A percentile compares a stretch with the other conserved stretches of the same genome.
Evolutionary conservation across 768 basidiomycete species (phyloP).

Genomic region (Collybia mongolica): DNA sequence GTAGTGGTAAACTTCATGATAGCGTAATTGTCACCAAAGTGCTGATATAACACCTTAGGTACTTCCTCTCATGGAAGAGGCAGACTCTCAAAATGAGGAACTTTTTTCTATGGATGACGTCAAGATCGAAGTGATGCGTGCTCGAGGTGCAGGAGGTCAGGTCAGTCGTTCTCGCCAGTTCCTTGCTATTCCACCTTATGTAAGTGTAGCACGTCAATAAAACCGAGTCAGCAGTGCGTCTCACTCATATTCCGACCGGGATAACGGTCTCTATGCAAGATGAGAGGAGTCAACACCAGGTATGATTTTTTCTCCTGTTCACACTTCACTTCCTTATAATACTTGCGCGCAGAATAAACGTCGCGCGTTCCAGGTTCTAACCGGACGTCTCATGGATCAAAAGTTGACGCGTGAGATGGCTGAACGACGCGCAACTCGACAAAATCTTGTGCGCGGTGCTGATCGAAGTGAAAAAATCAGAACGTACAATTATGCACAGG

Average conservation of each 20-base stretch:
- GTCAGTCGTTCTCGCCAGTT: conserved; percentile 34
- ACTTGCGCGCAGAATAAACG: conserved; percentile 67
- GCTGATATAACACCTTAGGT: conserved; percentile 50
- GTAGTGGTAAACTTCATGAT: conserved; percentile 60
- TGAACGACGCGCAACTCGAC: conserved; percentile 65
- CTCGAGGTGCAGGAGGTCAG: conserved; percentile 96
- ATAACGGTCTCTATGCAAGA: conserved; percentile 98
- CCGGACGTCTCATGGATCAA: conserved; percentile 80
- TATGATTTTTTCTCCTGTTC: conserved; percentile 24
- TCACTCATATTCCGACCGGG: conserved; percentile 91
- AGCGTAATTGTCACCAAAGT: background rate
- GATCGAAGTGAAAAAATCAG: conserved; percentile 94
- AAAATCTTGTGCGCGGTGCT: conserved; percentile 73
- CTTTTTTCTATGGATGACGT: conserved; percentile 85
- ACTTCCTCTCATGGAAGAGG: conserved; percentile 74
- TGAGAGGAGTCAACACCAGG: conserved; percentile 93
- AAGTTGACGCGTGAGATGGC: conserved; percentile 72
- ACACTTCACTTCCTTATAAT: background rate
- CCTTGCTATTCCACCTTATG: background rate
- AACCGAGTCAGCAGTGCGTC: conserved; percentile 95
- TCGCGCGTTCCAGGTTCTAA: conserved; percentile 90
- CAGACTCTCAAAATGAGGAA: conserved; percentile 55
- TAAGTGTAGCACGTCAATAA: conserved; percentile 86
- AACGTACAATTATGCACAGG: conserved; percentile 94
- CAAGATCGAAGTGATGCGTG: conserved; percentile 90